Percentiles rank a stretch among this genome's conserved stretches.
These are phyloP conservation scores for Plasmodium gallinaceum DNA, from an alignment of 169 alveolate species.

Conservation along the genomic window DNA sequence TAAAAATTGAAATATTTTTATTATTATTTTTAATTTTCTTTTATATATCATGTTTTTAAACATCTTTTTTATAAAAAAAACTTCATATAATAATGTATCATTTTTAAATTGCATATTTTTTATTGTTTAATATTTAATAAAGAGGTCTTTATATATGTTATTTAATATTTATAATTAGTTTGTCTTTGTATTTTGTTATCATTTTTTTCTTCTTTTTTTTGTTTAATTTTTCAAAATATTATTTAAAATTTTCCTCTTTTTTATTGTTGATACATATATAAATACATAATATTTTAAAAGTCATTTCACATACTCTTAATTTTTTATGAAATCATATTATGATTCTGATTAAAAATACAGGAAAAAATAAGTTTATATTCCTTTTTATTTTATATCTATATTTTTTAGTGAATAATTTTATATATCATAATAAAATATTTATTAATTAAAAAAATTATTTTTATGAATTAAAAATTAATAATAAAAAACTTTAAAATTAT, in stretches of 20 bases:
- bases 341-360: slow-evolving; percentile 10
- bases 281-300: slow-evolving; percentile 11
- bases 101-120: slow-evolving; percentile 16
- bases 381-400: background rate
- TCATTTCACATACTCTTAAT: background rate
- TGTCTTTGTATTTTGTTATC: slow-evolving; percentile 8
- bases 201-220: slow-evolving; percentile 13
- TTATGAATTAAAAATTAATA: background rate
- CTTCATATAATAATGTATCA: background rate
- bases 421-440: background rate
- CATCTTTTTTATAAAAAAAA: background rate
- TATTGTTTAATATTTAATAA: slow-evolving; percentile 40
- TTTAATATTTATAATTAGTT: slow-evolving; percentile 26
- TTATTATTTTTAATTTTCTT: background rate
- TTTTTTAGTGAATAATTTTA: slow-evolving; percentile 31
- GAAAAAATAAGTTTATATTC: slow-evolving; percentile 4
- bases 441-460: no score
- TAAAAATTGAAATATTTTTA: slow-evolving; percentile 4
- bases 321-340: slow-evolving; percentile 17
- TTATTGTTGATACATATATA: slow-evolving; percentile 11
- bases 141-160: slow-evolving; percentile 9
- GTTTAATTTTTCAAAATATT: slow-evolving; percentile 29
- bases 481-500: background rate
- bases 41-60: background rate
- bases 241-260: slow-evolving; percentile 25